Conservation (phyloP, 139 green algal species). For the Klebsormidium nitens region DNA sequence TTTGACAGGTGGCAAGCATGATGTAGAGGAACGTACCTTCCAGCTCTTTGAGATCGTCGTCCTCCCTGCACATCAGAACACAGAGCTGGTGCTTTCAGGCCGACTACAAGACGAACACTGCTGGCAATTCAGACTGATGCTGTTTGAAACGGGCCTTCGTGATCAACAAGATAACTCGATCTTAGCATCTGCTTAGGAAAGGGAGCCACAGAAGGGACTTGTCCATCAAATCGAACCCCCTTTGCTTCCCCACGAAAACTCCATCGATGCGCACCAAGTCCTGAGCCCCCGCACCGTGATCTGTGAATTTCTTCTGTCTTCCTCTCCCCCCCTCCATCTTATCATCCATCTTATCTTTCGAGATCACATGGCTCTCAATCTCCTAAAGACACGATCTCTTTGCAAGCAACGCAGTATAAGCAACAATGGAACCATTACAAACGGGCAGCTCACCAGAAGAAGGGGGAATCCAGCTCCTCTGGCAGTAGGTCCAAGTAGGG, state of each 20-base stretch:
- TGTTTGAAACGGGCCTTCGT: not conserved
- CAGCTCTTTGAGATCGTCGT: conserved; percentile 21
- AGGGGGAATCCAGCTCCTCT: conserved; percentile 17
- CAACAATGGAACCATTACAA: not conserved
- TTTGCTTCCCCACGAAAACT: not conserved
- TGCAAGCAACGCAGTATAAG: not conserved
- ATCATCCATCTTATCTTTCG: not conserved
- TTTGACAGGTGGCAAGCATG: not conserved
- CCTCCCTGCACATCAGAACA: conserved; percentile 13
- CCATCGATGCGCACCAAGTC: not conserved
- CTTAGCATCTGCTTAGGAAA: not conserved
- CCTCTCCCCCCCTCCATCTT: not conserved
- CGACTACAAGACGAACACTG: not conserved
- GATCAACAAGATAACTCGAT: not conserved
- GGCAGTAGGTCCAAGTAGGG: conserved; percentile 34
- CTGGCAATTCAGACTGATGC: not conserved
- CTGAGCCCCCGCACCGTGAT: not conserved
- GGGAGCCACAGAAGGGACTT: not conserved
- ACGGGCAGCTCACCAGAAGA: conserved; percentile 28
- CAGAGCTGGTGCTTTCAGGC: not conserved
- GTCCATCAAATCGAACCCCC: not conserved
- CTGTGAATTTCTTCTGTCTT: not conserved
- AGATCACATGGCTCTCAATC: not conserved
- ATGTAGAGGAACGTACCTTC: conserved; percentile 14
- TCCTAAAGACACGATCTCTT: not conserved